phyloP scores from a whole-genome alignment of 495 filamentous ascomycete species.

The Podospora pseudopauciseta region DNA sequence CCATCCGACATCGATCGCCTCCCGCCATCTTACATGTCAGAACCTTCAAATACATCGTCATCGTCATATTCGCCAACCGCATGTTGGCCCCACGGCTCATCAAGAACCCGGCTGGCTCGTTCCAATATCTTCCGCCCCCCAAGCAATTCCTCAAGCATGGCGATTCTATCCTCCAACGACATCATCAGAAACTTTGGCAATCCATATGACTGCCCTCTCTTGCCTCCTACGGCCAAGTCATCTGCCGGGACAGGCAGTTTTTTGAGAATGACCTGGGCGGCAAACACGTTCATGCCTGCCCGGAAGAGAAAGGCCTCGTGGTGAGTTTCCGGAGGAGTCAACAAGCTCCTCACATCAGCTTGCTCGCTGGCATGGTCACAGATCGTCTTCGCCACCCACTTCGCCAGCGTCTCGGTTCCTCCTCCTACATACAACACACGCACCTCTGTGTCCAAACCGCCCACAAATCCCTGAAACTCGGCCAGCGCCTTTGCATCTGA shows the following conservation, averaged over 20 bases:
- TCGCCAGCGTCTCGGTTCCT: slow-evolving; percentile 52
- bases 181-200: slow-evolving; percentile 58
- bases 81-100: slow-evolving; percentile 32
- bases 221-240: slow-evolving; percentile 15
- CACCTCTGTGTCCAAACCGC: slow-evolving; percentile 40
- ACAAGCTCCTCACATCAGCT: slow-evolving; percentile 23
- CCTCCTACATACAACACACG: slow-evolving; percentile 55
- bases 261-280: slow-evolving; percentile 66
- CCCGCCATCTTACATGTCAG: background rate
- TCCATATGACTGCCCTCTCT: slow-evolving; percentile 36
- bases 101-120: slow-evolving; percentile 43
- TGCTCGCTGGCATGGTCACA: slow-evolving; percentile 34
- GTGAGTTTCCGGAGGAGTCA: slow-evolving; percentile 51
- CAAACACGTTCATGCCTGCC: slow-evolving; percentile 77
- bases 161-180: slow-evolving; percentile 44
- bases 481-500: slow-evolving; percentile 52
- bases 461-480: slow-evolving; percentile 53
- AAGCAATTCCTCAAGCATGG: slow-evolving; percentile 44
- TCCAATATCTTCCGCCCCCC: slow-evolving; percentile 52
- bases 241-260: slow-evolving; percentile 43
- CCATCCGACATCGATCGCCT: no score
- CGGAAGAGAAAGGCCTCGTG: slow-evolving; percentile 73
- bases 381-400: slow-evolving; percentile 55
- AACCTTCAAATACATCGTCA: no score
- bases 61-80: background rate